These are phyloP conservation scores for Phytopythium helicoides DNA, from an alignment of 352 stramenopile species.

Conservation along the genomic window DNA sequence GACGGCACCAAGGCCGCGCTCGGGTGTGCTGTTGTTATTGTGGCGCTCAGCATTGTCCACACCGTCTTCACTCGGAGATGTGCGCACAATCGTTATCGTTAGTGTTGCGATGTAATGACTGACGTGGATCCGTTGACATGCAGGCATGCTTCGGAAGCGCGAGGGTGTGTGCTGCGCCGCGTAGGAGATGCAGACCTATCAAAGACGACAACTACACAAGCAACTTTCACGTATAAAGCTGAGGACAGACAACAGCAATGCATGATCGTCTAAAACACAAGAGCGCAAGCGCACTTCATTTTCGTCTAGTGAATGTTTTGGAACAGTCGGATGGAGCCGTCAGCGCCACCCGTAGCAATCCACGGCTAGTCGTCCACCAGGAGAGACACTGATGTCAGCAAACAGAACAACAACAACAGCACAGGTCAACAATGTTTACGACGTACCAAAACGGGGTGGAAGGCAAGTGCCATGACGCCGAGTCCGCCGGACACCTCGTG, in stretches of 20 bases:
- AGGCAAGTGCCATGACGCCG: constrained; percentile 94
- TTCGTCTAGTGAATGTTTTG: constrained; percentile 93
- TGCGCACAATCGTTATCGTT: constrained; percentile 15
- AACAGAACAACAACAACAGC: constrained; percentile 2
- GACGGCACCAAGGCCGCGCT: constrained; percentile 61
- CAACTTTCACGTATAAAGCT: no score
- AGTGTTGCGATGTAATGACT: constrained; percentile 1
- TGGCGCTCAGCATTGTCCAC: constrained; percentile 63
- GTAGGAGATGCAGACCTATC: constrained; percentile 1
- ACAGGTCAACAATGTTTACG: constrained; percentile 37
- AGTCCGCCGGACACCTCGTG: constrained; percentile 93
- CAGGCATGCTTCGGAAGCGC: constrained; percentile 53
- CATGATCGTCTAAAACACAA: background rate
- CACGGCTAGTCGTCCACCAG: no score
- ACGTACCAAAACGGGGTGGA: constrained; percentile 96
- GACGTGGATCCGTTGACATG: background rate
- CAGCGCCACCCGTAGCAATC: constrained; percentile 93
- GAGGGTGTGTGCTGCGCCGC: constrained; percentile 37
- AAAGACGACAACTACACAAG: no score
- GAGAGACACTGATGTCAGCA: no score
- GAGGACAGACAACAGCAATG: no score
- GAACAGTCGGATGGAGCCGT: constrained; percentile 95
- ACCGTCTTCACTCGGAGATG: constrained; percentile 69
- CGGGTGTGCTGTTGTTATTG: constrained; percentile 32
- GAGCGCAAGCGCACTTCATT: background rate